Percentiles rank a stretch among this genome's conserved stretches.
These are phyloP conservation scores for Pichia occidentalis DNA, from an alignment of 805 yeast species.

Conservation along the genomic window DNA sequence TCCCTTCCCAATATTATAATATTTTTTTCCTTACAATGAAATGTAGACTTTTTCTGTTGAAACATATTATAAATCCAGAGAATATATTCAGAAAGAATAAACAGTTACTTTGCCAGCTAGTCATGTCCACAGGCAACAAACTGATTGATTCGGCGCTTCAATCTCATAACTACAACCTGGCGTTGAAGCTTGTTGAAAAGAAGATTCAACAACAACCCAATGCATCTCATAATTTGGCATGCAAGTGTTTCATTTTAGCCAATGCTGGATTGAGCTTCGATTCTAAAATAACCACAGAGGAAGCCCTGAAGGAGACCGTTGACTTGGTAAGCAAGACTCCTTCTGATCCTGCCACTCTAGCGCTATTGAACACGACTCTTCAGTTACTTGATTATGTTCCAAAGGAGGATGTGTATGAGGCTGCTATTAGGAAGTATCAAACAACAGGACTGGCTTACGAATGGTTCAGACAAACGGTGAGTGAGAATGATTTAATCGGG, in stretches of 20 bases:
- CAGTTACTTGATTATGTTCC: conserved; percentile 29
- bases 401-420: conserved; percentile 47
- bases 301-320: conserved; percentile 30
- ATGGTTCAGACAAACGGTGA: conserved; percentile 55
- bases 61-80: background rate
- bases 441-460: conserved; percentile 38
- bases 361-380: conserved; percentile 41
- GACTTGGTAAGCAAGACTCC: conserved; percentile 35
- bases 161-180: conserved; percentile 47
- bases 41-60: background rate
- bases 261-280: conserved; percentile 24
- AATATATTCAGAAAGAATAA: no score
- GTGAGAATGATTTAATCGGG: conserved; percentile 40
- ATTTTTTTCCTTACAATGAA: no score
- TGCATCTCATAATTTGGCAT: conserved; percentile 46
- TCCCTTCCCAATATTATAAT: no score
- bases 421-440: conserved; percentile 52
- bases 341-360: conserved; percentile 49
- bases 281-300: conserved; percentile 13
- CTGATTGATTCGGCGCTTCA: conserved; percentile 22
- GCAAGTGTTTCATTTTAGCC: conserved; percentile 33
- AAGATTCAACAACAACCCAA: conserved; percentile 52
- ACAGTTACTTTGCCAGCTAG: no score
- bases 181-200: conserved; percentile 41
- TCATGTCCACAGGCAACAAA: conserved; percentile 20